Evolutionary conservation across 2,329 filamentous ascomycete species (phyloP).

Genomic region (Fusarium mexicanum): DNA sequence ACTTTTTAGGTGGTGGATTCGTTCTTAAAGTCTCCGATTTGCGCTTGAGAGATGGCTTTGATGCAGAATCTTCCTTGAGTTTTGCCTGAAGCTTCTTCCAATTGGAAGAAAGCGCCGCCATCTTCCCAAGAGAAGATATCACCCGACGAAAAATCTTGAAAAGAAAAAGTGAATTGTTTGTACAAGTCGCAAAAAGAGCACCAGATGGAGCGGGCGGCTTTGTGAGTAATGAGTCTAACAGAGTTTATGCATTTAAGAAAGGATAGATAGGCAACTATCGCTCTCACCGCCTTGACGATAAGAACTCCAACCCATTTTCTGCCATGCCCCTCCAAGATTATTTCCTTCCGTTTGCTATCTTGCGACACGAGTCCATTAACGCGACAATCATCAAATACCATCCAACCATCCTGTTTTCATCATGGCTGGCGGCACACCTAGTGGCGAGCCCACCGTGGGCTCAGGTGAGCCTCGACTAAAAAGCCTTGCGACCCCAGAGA

Average conservation of each 20-base stretch:
- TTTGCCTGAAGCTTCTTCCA: conserved; percentile 81
- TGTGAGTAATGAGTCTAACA: conserved; percentile 21
- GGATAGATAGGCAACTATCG: conserved; percentile 31
- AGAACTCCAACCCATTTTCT: conserved; percentile 39
- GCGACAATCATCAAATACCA: conserved; percentile 41
- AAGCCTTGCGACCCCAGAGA: conserved; percentile 84
- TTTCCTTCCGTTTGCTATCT: conserved; percentile 19
- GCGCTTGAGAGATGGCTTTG: conserved; percentile 53
- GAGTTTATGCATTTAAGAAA: conserved; percentile 36
- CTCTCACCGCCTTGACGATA: conserved; percentile 42
- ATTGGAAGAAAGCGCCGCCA: conserved; percentile 70
- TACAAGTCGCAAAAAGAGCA: conserved; percentile 7
- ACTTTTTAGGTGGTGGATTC: conserved; percentile 43
- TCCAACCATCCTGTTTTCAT: conserved; percentile 46
- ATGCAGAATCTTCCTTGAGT: conserved; percentile 59
- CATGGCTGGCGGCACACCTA: conserved; percentile 63
- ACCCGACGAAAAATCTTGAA: not conserved
- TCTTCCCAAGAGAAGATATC: conserved; percentile 24
- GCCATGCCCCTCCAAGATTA: conserved; percentile 42
- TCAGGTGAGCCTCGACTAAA: conserved; percentile 71
- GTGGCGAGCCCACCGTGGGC: conserved; percentile 64
- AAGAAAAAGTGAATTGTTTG: not conserved
- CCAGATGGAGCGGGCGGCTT: conserved; percentile 10
- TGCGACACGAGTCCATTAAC: conserved; percentile 16
- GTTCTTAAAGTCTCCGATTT: conserved; percentile 49